Base-by-base conservation (phyloP, 306 rosid genomes). In the Luffa acutangula region DNA sequence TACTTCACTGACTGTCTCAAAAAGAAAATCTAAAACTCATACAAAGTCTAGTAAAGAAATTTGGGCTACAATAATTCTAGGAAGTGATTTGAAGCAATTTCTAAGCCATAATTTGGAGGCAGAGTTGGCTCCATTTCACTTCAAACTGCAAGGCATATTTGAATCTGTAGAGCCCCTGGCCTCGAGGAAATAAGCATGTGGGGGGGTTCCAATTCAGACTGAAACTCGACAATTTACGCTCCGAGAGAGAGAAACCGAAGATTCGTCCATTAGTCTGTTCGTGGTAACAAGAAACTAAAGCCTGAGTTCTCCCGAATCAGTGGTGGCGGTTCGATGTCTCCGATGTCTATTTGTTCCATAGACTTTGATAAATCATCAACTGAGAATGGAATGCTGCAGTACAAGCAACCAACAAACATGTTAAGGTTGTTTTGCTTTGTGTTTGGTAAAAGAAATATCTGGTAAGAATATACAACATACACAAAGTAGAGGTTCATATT, bases 281-380 rank as follows among this genome's bases (percentile, higher is more conserved):
- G 97, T 66, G 97, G 89, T 63, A 91, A 90, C 81, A 96, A 89
- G 89, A 96, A 96, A 52, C 92, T 96, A 41, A 96, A 96, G 58
- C 99, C 99, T 0, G 99, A 96, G 88, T 96, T 90, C 54, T 96
- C 99, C 11, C 97, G 98, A 78, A 96, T 96, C 83, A 96, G 83
- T 0, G 98, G 96, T 43, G 99, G 99, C 78, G 99, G 99, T 85
- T 93, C 99, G 37, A 96, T 83, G 41, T 96, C 99, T 5, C 90
- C 91, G 25, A 90, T 88, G 43, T 96, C 99, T 78, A 93, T 89
- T 86, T 90, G 90, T 80, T 90, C 86, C 91, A 96, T 93, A n/a
- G 99, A 91, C 93, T 96, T 96, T 75, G 99, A 96, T 80, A 96
- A 87, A 82, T 96, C 99, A 57, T 96, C 98, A 85, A 96, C 99